Evolutionary conservation across 2,329 filamentous ascomycete genomes (phyloP), one percentile per base, ranked within the genome.

Genomic region (Albifimbria verrucaria): DNA sequence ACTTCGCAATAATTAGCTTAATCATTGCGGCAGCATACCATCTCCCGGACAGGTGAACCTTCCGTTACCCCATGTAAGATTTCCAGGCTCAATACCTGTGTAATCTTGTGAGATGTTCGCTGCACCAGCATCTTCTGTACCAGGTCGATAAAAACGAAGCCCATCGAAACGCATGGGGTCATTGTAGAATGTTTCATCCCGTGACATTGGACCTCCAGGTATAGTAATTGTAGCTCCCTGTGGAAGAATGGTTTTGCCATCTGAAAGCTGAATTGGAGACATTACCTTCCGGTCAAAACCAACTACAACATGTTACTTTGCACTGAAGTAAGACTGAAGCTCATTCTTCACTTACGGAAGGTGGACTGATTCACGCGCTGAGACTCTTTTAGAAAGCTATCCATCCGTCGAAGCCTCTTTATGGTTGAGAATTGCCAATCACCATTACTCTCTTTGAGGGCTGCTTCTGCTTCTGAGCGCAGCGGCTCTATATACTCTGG

Each of bases 11-110:
- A 12, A 48, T 48, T 7, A 48, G 45, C 45, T 48, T 48, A 24
- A 48, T 48, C 45, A 48, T 26, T 21, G 45, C 45, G 18, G 45
- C 20, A 22, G 22, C 45, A 20, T 48, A 48, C 45, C 23, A 48
- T 28, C 45, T 48, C 22, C 45, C n/a, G 45, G 45, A 28, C 45
- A 48, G 45, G 45, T 48, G 23, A 48, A 48, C 45, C 45, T 48
- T 15, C 45, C 45, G 28, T 48, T 48, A 15, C 45, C 45, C 45
- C 45, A 48, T 9, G 22, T 24, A n/a, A 48, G 45, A 24, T 48
- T 48, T 24, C 45, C 45, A 7, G 45, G 23, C 45, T 48, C 45
- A 28, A 48, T 48, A 18, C 22, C 22, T 24, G 45, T 48, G 18
- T 26, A 48, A 24, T 28, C 24, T 24, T 48, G 45, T 20, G 22